Base-by-base conservation (phyloP, 177 flowering plant genomes). In the Telopea speciosissima region DNA sequence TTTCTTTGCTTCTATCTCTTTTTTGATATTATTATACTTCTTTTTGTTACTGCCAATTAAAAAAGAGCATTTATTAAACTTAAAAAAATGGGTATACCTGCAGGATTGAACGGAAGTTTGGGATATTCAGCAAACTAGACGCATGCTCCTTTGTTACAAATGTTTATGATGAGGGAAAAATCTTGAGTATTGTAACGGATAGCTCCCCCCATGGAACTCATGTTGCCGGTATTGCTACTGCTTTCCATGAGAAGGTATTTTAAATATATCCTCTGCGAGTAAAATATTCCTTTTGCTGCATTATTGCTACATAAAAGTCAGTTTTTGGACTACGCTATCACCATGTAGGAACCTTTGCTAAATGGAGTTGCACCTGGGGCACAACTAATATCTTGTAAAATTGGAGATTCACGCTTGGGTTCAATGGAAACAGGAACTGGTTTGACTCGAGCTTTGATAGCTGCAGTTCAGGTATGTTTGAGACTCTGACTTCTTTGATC, bases 331-430 rank as follows among this genome's bases (percentile, higher is more conserved):
- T 24, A 52, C 36, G 11, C 56, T 61, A 54, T 33, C 28, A 22
- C 16, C 17, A 44, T 85, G 84, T 70, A 95, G 94, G 99, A 95
- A 79, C 94, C 97, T 19, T 83, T 92, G 80, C 77, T 95, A 73
- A 95, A 95, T 82, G 99, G 99, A 78, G 83, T 90, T 78, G 99
- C 99, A 71, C 99, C 99, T 71, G 97, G 99, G 66, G 99, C 99
- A 70, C 99, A 95, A 66, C 25, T 95, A 40, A 85, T 95, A 75
- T 95, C 99, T 63, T 95, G 97, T 75, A 95, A 92, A 84, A 95
- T 95, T 82, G 97, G 97, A 49, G 99, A 95, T 74, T 76, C 97
- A 10, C 93, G 99, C 64, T 80, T 95, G 64, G 97, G 97, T 60
- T 81, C 83, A 60, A 81, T 81, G 83, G 97, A 92, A 82, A 95